These are phyloP conservation scores for Leishmania turanica DNA, from an alignment of 208 protist genomes.

Conservation along the genomic window DNA sequence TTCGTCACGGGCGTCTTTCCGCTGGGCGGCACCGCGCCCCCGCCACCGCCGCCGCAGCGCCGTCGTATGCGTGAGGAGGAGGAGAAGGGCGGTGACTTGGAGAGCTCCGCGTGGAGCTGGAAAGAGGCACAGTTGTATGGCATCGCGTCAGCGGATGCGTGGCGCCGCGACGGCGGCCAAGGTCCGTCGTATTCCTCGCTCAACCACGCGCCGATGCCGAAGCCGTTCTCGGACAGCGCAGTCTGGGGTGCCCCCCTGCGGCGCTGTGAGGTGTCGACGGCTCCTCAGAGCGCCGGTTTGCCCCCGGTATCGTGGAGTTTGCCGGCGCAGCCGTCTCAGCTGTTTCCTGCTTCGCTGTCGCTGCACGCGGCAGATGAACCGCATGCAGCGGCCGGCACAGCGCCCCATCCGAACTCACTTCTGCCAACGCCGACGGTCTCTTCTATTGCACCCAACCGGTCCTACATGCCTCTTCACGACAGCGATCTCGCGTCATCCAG, in stretches of 20 bases:
- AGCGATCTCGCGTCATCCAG: background rate
- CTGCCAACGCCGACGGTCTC: slow-evolving; percentile 9
- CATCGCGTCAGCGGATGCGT: background rate
- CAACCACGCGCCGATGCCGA: background rate
- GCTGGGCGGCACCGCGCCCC: background rate
- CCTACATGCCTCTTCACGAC: background rate
- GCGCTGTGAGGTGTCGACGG: background rate
- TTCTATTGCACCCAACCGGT: slow-evolving; percentile 4
- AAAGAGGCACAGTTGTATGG: background rate
- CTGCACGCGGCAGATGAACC: background rate
- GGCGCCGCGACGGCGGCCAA: background rate
- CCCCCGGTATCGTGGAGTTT: background rate
- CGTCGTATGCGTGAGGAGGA: slow-evolving; percentile 7
- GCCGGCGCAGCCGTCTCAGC: background rate
- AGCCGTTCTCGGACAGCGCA: slow-evolving; percentile 3
- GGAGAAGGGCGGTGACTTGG: background rate
- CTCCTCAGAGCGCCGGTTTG: background rate
- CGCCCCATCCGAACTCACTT: background rate
- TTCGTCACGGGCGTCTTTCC: slow-evolving; percentile 21
- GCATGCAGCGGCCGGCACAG: background rate
- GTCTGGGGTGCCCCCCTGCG: background rate
- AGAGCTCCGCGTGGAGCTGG: background rate
- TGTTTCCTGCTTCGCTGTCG: background rate
- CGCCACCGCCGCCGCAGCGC: background rate
- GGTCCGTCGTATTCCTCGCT: background rate